phyloP scores from a whole-genome alignment of 129 eudicot species.

The Flaveria robusta region DNA sequence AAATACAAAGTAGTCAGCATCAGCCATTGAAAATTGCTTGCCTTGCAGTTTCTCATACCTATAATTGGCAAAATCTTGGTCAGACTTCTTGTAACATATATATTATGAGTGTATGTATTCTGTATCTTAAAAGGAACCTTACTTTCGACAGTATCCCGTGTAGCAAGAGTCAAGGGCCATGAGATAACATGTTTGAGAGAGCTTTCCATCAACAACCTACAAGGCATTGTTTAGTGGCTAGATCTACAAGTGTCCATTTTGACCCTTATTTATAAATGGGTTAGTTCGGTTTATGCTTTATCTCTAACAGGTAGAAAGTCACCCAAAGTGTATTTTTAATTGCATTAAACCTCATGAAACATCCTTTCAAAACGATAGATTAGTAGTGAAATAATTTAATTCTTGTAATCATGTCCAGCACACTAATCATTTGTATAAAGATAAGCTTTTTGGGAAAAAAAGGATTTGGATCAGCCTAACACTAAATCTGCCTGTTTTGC shows the following conservation, averaged over 20 bases:
- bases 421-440: neutral
- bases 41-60: constrained; percentile 88
- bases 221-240: constrained; percentile 16
- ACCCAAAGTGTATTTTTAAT: too few relatives aligned
- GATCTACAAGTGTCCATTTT: constrained; percentile 1
- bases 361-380: neutral
- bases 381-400: neutral
- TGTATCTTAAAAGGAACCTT: constrained; percentile 28
- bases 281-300: neutral
- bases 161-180: constrained; percentile 98
- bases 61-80: constrained; percentile 21
- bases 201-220: constrained; percentile 97
- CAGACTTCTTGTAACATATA: constrained; percentile 8
- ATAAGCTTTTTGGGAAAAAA: neutral
- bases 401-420: neutral
- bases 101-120: neutral
- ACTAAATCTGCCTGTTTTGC: neutral
- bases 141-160: constrained; percentile 73
- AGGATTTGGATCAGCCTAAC: neutral
- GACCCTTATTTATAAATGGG: neutral
- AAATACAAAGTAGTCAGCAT: constrained; percentile 87
- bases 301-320: neutral
- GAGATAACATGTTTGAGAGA: constrained; percentile 96
- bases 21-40: constrained; percentile 67
- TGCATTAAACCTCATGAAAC: neutral